Evolutionary conservation across 305 asterid species (phyloP).

Genomic region (Solanum hybrid): DNA sequence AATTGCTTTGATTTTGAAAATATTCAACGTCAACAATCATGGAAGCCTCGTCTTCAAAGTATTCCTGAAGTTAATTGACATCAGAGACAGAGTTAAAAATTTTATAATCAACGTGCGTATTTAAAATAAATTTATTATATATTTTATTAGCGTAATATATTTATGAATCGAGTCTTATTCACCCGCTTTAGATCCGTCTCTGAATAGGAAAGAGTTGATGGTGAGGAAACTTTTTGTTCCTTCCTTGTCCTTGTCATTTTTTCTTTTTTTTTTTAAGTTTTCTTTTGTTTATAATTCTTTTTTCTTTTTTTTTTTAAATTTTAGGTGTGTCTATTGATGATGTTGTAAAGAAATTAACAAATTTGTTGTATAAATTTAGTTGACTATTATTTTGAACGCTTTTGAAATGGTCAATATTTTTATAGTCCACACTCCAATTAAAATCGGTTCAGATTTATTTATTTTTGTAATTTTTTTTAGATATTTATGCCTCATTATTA

Average conservation of each 20-base stretch:
- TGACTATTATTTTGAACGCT: background rate
- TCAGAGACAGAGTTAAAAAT: background rate
- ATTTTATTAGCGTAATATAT: background rate
- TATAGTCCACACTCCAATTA: background rate
- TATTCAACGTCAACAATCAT: slow-evolving; percentile 8
- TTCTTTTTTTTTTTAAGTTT: background rate
- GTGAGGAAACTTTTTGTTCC: background rate
- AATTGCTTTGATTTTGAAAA: background rate
- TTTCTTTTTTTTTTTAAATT: background rate
- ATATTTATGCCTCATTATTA: background rate
- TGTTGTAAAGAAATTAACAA: background rate
- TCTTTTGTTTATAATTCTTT: background rate
- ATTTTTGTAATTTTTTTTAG: background rate
- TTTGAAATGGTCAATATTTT: background rate
- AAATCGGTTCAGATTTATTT: background rate
- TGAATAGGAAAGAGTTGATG: background rate
- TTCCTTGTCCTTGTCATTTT: background rate
- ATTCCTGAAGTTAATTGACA: slow-evolving; percentile 22
- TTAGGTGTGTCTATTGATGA: background rate
- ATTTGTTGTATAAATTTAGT: background rate
- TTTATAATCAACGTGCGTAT: background rate
- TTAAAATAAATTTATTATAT: background rate
- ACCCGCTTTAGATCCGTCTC: background rate
- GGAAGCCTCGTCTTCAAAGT: slow-evolving; percentile 28
- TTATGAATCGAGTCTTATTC: background rate